These are phyloP conservation scores for Plasmodium vivax DNA, from an alignment of 169 alveolate species.

Conservation along the genomic window DNA sequence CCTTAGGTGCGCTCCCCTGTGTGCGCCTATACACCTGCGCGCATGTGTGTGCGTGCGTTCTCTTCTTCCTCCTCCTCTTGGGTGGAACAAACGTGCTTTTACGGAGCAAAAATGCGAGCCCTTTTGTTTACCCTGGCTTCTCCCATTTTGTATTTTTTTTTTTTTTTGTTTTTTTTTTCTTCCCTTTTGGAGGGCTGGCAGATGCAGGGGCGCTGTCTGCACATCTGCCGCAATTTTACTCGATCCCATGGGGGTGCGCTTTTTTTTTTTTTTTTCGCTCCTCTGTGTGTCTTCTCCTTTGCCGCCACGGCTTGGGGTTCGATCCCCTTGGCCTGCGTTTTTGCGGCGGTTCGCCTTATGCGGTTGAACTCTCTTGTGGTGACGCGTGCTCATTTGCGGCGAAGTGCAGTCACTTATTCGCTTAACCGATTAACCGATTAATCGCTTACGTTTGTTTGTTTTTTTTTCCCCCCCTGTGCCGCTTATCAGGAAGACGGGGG, in stretches of 20 bases:
- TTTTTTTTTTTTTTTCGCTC: conserved; percentile 1
- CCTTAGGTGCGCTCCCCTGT: background rate
- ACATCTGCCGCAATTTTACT: background rate
- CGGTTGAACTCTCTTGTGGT: background rate
- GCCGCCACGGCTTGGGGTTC: background rate
- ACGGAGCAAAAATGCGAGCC: background rate
- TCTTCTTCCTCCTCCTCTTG: background rate
- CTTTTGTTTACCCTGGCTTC: background rate
- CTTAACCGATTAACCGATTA: no score
- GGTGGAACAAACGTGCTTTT: background rate
- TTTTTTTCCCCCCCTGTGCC: background rate
- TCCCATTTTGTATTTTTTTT: background rate
- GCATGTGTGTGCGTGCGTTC: background rate
- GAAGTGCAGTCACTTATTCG: background rate
- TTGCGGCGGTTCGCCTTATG: background rate
- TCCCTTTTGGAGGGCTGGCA: background rate
- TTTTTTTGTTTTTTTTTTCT: no score
- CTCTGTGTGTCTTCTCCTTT: background rate
- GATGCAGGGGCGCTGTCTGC: background rate
- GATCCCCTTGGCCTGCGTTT: background rate
- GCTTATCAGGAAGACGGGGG: no score
- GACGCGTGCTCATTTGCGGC: background rate
- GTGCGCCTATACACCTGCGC: background rate
- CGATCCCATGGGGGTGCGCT: background rate
- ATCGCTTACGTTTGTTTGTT: background rate